phyloP scores from a whole-genome alignment of 176 grass and related monocot genomes.

The Ensete ventricosum region DNA sequence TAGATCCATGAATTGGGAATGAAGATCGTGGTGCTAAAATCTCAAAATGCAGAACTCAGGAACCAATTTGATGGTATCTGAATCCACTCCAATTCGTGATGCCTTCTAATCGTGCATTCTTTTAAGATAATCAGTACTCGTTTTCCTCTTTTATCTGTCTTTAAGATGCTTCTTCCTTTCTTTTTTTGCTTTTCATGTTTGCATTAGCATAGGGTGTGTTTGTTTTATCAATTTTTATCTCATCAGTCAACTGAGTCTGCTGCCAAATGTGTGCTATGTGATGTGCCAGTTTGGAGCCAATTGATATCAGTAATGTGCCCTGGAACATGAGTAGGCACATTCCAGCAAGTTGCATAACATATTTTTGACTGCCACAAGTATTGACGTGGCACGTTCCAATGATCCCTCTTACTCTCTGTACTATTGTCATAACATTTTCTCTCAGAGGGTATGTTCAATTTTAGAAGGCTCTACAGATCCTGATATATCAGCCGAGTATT shows the following conservation, averaged over 20 bases:
- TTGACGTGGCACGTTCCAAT: too few relatives aligned
- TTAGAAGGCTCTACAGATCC: too few relatives aligned
- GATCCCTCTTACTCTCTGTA: too few relatives aligned
- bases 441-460: too few relatives aligned
- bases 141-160: not conserved
- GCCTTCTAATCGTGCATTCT: not conserved
- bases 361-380: too few relatives aligned
- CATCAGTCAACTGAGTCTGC: not conserved
- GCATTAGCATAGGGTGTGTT: not conserved
- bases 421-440: too few relatives aligned
- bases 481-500: too few relatives aligned
- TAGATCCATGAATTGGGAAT: slow-evolving; percentile 99
- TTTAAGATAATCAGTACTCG: not conserved
- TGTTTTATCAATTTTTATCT: not conserved
- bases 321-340: not conserved
- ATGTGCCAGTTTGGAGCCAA: not conserved
- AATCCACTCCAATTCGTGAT: not conserved
- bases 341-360: too few relatives aligned
- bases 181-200: not conserved
- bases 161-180: not conserved
- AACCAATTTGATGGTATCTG: slow-evolving; percentile 69
- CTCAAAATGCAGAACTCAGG: slow-evolving; percentile 79
- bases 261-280: not conserved
- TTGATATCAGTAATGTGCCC: not conserved
- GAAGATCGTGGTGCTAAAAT: slow-evolving; percentile 93